phyloP scores from a whole-genome alignment of 176 grass and related monocot genomes.

The Triticum turgidum region DNA sequence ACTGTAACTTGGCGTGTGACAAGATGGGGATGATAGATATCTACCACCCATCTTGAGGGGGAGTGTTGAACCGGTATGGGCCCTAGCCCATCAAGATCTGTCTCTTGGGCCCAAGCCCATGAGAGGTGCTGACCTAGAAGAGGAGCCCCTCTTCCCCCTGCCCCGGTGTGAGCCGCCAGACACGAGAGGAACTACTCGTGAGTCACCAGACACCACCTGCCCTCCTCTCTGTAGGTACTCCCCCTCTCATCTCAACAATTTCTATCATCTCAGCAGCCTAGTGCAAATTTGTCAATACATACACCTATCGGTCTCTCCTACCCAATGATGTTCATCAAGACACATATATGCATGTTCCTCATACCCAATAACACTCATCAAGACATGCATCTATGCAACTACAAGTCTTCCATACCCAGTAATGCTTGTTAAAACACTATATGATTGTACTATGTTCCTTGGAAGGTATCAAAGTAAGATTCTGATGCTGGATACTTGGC shows the following conservation, averaged over 20 bases:
- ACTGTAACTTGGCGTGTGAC: no score
- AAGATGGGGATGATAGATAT: no score
- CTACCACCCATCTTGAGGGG: no score
- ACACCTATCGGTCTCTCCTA: not conserved
- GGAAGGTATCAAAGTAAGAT: not conserved
- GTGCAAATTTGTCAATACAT: not conserved
- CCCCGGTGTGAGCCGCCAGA: no score
- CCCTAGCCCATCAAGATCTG: no score
- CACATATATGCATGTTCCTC: not conserved
- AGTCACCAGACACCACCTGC: no score
- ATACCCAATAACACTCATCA: not conserved
- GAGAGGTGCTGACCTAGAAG: no score
- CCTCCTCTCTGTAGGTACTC: no score
- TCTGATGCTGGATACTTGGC: not conserved
- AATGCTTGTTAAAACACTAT: not conserved
- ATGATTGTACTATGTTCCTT: conserved; percentile 14
- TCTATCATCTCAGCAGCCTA: not conserved
- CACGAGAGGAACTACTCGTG: no score
- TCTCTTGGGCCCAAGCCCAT: no score
- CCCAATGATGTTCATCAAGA: not conserved
- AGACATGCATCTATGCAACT: not conserved
- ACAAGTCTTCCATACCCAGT: not conserved
- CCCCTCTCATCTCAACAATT: not conserved
- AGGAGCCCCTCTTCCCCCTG: no score
- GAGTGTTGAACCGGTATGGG: no score